These are phyloP conservation scores for Sinapis alba DNA, from an alignment of 441 rosid genomes.

Conservation along the genomic window DNA sequence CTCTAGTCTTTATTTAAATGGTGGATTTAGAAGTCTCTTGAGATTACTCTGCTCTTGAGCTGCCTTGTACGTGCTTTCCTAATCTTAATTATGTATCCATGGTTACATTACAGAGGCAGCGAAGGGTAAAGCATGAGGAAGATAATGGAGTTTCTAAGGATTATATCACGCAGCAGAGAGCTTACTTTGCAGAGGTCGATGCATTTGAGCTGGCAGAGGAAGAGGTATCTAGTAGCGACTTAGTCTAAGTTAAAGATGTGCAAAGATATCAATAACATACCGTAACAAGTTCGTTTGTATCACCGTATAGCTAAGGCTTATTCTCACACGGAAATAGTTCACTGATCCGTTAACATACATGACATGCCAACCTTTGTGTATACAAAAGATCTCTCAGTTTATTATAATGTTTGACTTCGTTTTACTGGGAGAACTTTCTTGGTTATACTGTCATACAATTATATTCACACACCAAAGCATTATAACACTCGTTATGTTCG, in stretches of 20 bases:
- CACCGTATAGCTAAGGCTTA: slow-evolving; percentile 34
- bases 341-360: slow-evolving; percentile 16
- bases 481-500: slow-evolving; percentile 10
- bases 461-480: slow-evolving; percentile 24
- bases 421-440: background rate
- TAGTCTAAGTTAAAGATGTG: slow-evolving; percentile 44
- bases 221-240: slow-evolving; percentile 59
- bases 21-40: too few species aligned
- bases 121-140: too few species aligned
- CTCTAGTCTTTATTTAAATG: too few species aligned
- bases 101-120: too few species aligned
- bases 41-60: too few species aligned
- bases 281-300: slow-evolving; percentile 29
- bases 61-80: too few species aligned
- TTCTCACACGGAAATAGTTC: slow-evolving; percentile 21
- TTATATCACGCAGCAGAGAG: too few species aligned
- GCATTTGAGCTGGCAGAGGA: slow-evolving; percentile 72
- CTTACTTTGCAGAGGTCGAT: too few species aligned
- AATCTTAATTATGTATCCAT: too few species aligned
- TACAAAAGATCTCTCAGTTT: slow-evolving; percentile 20
- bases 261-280: slow-evolving; percentile 13
- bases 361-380: slow-evolving; percentile 31
- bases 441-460: slow-evolving; percentile 10
- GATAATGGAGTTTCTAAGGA: too few species aligned
- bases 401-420: slow-evolving; percentile 16